Evolutionary conservation across 345 rosid genomes (phyloP), one percentile per base, ranked within the genome.

Genomic region (Jatropha curcas): DNA sequence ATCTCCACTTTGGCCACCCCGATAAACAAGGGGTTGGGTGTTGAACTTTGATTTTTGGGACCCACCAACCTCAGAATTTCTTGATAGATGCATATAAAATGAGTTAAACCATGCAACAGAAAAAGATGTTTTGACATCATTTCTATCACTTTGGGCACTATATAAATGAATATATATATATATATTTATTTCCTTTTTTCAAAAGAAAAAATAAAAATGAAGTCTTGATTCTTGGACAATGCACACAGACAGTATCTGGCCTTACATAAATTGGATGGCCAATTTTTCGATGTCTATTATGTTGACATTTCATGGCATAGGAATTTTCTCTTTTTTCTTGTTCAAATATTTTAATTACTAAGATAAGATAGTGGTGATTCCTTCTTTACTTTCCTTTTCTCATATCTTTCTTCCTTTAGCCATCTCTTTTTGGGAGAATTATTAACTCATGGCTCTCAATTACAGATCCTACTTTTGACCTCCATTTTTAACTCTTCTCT

Each of bases 261-360:
- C 70, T 60, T 67, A 74, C 72, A 67, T 4, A 27, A 75, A 35
- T 9, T 69, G 74, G 51, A 70, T 39, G 59, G 79, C 70, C 65
- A 62, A 45, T 34, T 76, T 34, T 76, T 55, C 48, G 33, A 62
- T 27, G 59, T 39, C 31, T 52, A 69, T 25, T 31, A 58, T 74
- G 66, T 66, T 74, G 77, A 46, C 77, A 74, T 58, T 67, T 68
- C 22, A 39, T 62, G 79, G 11, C 74, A 39, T 28, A n/a, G 19
- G 0, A 2, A 48, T n/a, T 48, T 2, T 30, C 19, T 2, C 13
- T 34, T 30, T n/a, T 59, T 11, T 34, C 14, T 31, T 25, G 43
- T 11, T 16, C 4, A 31, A 22, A 60, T 28, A 17, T 27, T 20
- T 16, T 27, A 11, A 4, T 25, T 30, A 25, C 50, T 35, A 35